Base-by-base conservation (phyloP, 2,329 filamentous ascomycete species). In the Plectosphaerella plurivora region DNA sequence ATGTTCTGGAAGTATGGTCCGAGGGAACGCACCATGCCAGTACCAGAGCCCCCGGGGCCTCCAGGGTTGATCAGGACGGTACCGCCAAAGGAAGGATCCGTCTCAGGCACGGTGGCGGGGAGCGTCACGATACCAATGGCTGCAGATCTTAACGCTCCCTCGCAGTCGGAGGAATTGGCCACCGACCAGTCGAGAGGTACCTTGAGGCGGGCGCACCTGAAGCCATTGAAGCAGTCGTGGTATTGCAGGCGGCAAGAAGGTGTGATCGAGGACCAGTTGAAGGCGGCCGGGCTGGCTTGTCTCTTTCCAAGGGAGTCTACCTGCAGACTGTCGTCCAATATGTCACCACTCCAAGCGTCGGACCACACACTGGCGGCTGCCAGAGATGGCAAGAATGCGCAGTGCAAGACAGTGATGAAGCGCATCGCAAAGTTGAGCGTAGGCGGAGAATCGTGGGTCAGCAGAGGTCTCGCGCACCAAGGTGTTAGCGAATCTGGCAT, bases 1-100 rank as follows among this genome's bases (percentile, higher is more conserved):
- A 63, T 58, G 1, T 46, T 47, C 44, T 65, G 68, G 10, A 70
- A 47, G 2, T 25, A 8, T 8, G 18, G 46, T 4, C 60, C 67
- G 3, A 11, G 36, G 2, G 14, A 16, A n/a, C 61, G 54, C 14
- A 63, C 33, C 14, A 59, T 53, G 1, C 22, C 11, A 2, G 68
- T 61, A 2, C 69, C 69, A 3, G 66, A 67, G 2, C 61, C 68
- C n/a, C 69, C 65, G 0, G 70, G 70, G 0, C 70, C 70, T 12
- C 70, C 70, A 7, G 68, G 68, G 59, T 71, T 71, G 22, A 59
- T 56, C 50, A 72, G 58, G 11, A 71, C 58, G 39, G 68, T 67
- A 18, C 69, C 69, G 22, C 61, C 68, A 50, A 67, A 70, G n/a
- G 55, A 52, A 5, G 61, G 63, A 53, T 67, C 64, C 33, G 56